Evolutionary conservation across 2,329 filamentous ascomycete species (phyloP).

Genomic region (Aspergillus fumigatiaffinis): DNA sequence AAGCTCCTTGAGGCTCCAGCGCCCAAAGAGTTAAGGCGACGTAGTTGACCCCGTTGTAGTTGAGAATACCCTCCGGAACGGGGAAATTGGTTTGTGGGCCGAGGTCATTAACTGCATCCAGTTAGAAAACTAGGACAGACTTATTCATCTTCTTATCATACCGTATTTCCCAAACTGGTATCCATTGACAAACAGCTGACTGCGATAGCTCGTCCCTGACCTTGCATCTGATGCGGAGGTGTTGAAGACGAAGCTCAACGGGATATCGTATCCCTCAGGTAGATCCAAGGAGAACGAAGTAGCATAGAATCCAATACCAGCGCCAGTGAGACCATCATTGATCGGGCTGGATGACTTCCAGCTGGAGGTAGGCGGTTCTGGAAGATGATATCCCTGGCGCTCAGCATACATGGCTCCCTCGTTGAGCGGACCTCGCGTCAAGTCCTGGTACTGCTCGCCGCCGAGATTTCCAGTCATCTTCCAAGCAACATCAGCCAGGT

Average conservation of each 20-base stretch:
- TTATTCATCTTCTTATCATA: neutral
- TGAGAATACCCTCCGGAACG: conserved; percentile 68
- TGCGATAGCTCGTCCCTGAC: conserved; percentile 52
- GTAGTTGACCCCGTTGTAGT: conserved; percentile 68
- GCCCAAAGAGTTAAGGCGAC: conserved; percentile 69
- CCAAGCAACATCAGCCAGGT: conserved; percentile 42
- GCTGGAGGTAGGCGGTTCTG: conserved; percentile 36
- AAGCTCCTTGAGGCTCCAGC: conserved; percentile 41
- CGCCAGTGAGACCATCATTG: conserved; percentile 35
- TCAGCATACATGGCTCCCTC: conserved; percentile 56
- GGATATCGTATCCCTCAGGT: conserved; percentile 53
- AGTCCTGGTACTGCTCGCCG: conserved; percentile 53
- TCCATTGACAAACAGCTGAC: conserved; percentile 68
- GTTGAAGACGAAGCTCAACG: conserved; percentile 50
- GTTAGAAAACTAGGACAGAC: neutral
- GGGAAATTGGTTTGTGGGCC: conserved; percentile 70
- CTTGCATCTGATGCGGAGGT: conserved; percentile 12
- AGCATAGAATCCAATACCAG: conserved; percentile 53
- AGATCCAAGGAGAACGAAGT: conserved; percentile 50
- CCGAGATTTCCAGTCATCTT: conserved; percentile 58
- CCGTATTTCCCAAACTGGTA: conserved; percentile 66
- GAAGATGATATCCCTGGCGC: conserved; percentile 54
- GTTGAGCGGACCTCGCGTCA: conserved; percentile 52
- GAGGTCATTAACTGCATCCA: conserved; percentile 53
- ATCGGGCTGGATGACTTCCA: conserved; percentile 36